Percentiles rank a stretch among this genome's conserved stretches.
phyloP scores from a whole-genome alignment of 441 rosid genomes.

The Bruguiera hainesii region DNA sequence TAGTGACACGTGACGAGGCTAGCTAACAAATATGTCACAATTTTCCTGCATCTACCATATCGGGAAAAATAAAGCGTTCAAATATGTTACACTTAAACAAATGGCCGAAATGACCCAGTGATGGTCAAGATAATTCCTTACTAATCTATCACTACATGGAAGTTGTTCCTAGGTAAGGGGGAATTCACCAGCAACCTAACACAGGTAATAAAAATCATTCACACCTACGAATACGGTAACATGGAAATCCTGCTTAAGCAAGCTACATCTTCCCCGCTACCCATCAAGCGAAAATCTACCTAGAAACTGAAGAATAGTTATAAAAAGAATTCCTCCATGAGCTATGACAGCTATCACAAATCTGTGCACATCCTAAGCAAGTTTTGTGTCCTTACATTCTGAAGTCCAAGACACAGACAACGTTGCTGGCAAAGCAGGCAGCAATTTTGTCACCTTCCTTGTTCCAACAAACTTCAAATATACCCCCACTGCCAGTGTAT shows the following conservation, averaged over 20 bases:
- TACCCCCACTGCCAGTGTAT: conserved; percentile 86
- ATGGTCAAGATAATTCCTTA: conserved; percentile 25
- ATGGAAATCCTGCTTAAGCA: too few species aligned
- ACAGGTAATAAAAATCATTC: conserved; percentile 8
- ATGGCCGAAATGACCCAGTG: background rate
- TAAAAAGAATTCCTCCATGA: background rate
- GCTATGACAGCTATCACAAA: conserved; percentile 3
- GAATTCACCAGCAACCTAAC: background rate
- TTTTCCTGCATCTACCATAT: too few species aligned
- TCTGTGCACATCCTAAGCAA: too few species aligned
- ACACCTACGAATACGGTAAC: conserved; percentile 16
- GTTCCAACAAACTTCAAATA: conserved; percentile 97
- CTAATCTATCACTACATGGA: conserved; percentile 17
- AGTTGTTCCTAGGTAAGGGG: conserved; percentile 2
- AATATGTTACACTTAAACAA: too few species aligned
- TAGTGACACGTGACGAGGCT: too few species aligned
- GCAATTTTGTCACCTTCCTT: conserved; percentile 96
- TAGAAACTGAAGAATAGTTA: conserved; percentile 7
- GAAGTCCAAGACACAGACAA: conserved; percentile 85
- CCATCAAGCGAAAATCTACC: too few species aligned
- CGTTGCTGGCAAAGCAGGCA: conserved; percentile 84
- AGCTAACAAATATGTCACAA: too few species aligned
- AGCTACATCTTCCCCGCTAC: too few species aligned
- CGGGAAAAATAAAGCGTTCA: too few species aligned
- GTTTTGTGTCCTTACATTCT: too few species aligned